phyloP scores from a whole-genome alignment of 2,329 filamentous ascomycete species.

The Colletotrichum tropicale region DNA sequence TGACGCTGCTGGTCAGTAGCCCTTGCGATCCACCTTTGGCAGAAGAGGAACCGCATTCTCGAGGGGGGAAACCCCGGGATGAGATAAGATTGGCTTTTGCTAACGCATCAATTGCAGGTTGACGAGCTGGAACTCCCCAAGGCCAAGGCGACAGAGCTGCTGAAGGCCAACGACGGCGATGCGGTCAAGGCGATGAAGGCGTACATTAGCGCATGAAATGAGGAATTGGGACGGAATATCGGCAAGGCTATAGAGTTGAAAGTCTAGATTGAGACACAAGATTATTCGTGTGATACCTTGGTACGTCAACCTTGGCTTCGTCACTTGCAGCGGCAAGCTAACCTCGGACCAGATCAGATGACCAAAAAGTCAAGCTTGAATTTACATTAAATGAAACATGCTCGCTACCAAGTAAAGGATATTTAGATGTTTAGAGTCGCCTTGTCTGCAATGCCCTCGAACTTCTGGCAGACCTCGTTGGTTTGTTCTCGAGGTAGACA shows the following conservation, averaged over 20 bases:
- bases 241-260: not conserved
- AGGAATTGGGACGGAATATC: not conserved
- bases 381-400: not conserved
- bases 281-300: conserved; percentile 1
- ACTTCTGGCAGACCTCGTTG: not conserved
- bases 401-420: not conserved
- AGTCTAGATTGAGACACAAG: not conserved
- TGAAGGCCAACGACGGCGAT: conserved; percentile 75
- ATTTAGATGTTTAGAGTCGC: not conserved
- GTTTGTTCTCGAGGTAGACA: not conserved
- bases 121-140: conserved; percentile 76
- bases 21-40: fast-evolving
- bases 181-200: conserved; percentile 70
- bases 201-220: conserved; percentile 40
- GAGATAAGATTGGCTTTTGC: not conserved
- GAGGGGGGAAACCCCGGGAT: fast-evolving
- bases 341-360: conserved; percentile 1
- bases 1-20: conserved; percentile 66
- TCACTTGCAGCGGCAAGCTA: not conserved
- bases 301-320: not conserved
- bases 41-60: not conserved
- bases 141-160: conserved; percentile 73
- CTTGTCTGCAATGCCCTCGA: not conserved
- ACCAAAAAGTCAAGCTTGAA: not conserved
- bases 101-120: conserved; percentile 45